Percentiles rank a stretch among this genome's conserved stretches.
Evolutionary conservation across 768 basidiomycete genomes (phyloP).

Genomic region (Mycena belliarum): DNA sequence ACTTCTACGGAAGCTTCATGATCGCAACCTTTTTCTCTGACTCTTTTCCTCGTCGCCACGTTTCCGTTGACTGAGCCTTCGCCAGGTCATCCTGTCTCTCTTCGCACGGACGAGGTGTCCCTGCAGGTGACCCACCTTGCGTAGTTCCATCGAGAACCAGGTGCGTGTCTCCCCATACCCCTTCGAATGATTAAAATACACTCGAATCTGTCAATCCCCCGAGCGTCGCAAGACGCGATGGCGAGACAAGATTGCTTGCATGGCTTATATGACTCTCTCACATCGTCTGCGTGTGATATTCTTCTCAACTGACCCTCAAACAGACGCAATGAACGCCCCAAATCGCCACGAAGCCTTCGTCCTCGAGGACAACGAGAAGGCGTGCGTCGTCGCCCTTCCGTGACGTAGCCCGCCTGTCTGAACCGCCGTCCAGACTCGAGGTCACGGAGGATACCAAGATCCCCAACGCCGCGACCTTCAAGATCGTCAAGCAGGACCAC

Average conservation of each 20-base stretch:
- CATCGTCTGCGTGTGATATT: neutral
- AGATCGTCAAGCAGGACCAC: slow-evolving; percentile 95
- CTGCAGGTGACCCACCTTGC: neutral
- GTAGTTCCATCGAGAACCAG: neutral
- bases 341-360: slow-evolving; percentile 89
- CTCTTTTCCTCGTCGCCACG: slow-evolving; percentile 4
- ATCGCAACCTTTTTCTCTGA: slow-evolving; percentile 56
- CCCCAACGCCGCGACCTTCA: slow-evolving; percentile 94
- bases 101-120: neutral
- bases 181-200: slow-evolving; percentile 33
- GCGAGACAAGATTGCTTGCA: slow-evolving; percentile 26
- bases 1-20: slow-evolving; percentile 40
- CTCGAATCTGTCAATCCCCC: slow-evolving; percentile 59
- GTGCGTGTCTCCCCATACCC: neutral
- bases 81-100: neutral
- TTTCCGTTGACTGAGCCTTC: slow-evolving; percentile 14
- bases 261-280: slow-evolving; percentile 24
- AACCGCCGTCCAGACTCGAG: slow-evolving; percentile 62
- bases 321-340: slow-evolving; percentile 82
- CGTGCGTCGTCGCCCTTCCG: slow-evolving; percentile 57
- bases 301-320: neutral
- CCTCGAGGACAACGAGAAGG: slow-evolving; percentile 89
- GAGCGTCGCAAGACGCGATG: slow-evolving; percentile 33
- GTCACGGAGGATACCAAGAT: slow-evolving; percentile 96
- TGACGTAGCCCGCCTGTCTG: slow-evolving; percentile 2